Conservation (phyloP, 179 eudicot genomes). For the Heliamphora pulchella region DNA sequence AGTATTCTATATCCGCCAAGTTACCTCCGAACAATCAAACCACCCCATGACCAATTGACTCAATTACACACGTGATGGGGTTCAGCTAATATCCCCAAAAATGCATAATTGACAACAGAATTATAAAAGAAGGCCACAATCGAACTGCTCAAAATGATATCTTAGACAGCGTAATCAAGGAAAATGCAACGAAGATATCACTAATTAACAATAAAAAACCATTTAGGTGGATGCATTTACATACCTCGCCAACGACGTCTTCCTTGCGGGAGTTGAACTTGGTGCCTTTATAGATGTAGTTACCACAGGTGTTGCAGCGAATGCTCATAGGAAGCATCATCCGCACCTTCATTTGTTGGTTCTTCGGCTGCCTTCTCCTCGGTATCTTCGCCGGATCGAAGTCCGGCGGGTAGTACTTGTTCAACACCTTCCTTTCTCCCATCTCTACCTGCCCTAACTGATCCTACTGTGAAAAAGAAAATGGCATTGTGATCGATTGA, state of each 20-base stretch:
- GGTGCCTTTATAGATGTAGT: conserved; percentile 87
- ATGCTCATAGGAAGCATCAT: conserved; percentile 98
- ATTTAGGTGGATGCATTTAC: not conserved
- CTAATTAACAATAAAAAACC: not conserved
- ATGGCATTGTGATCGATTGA: too few relatives aligned
- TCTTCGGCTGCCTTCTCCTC: conserved; percentile 61
- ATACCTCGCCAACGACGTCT: conserved; percentile 79
- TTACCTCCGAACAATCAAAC: too few relatives aligned
- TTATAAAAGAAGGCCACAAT: not conserved
- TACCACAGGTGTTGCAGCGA: conserved; percentile 80
- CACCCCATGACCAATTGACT: too few relatives aligned
- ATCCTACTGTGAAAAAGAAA: too few relatives aligned
- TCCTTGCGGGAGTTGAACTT: conserved; percentile 90
- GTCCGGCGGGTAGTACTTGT: conserved; percentile 94
- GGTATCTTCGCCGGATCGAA: conserved; percentile 95
- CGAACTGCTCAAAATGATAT: not conserved
- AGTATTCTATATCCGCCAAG: too few relatives aligned
- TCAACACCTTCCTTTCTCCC: conserved; percentile 85
- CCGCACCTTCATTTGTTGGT: conserved; percentile 76
- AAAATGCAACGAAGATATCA: not conserved
- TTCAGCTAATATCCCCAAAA: too few relatives aligned
- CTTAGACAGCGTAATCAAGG: not conserved
- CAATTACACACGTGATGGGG: too few relatives aligned
- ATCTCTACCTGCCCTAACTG: conserved; percentile 21
- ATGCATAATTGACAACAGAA: too few relatives aligned